phyloP scores from a whole-genome alignment of 176 grass and related monocot genomes.

The Oryza glumipatula region DNA sequence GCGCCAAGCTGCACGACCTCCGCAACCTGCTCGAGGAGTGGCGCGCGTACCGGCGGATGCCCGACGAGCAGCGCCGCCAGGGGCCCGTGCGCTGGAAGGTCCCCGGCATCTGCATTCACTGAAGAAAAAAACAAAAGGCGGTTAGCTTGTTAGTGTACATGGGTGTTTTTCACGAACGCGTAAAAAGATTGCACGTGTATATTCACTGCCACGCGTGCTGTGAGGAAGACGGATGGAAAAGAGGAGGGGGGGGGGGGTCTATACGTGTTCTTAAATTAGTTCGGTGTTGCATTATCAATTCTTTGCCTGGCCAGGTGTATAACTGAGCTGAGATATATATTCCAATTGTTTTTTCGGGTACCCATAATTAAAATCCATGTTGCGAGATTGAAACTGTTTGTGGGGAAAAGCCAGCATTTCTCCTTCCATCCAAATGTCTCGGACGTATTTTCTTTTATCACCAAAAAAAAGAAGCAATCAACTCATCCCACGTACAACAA shows the following conservation, averaged over 20 bases:
- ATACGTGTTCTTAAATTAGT: not conserved
- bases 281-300: not conserved
- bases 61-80: not conserved
- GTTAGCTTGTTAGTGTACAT: not conserved
- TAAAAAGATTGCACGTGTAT: no score
- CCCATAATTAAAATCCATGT: not conserved
- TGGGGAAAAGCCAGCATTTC: not conserved
- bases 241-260: not conserved
- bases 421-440: no score
- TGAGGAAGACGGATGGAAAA: not conserved
- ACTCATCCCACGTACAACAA: no score
- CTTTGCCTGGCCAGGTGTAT: not conserved
- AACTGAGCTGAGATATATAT: not conserved
- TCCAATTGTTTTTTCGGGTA: not conserved
- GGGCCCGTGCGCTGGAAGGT: conserved; percentile 66
- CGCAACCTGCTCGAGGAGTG: conserved; percentile 59
- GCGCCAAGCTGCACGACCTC: conserved; percentile 65
- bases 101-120: conserved; percentile 82
- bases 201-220: no score
- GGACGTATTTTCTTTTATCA: no score
- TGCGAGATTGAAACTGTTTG: not conserved
- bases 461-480: no score
- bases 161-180: no score
- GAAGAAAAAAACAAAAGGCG: not conserved
- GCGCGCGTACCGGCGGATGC: conserved; percentile 45